phyloP scores from a whole-genome alignment of 257 asterid species.

The Rhazya stricta region DNA sequence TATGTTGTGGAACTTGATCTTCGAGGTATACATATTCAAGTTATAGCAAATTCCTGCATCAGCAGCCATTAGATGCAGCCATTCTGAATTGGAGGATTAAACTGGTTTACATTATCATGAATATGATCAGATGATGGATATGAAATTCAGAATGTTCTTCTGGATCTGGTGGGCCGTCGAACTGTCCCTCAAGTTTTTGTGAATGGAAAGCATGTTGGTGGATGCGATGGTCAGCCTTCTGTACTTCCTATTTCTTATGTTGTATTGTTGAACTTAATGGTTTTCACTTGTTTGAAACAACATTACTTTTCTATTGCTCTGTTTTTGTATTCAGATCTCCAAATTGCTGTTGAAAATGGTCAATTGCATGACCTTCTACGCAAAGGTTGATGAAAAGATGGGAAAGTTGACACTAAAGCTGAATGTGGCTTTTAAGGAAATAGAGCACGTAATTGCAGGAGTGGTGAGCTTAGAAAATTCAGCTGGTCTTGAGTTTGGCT shows the following conservation, averaged over 20 bases:
- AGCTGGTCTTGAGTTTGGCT: conserved; percentile 1
- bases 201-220: conserved; percentile 94
- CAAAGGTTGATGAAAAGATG: conserved; percentile 20
- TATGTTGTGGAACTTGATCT: conserved; percentile 96
- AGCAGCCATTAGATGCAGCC: neutral
- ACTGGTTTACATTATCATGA: conserved; percentile 13
- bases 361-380: conserved; percentile 32
- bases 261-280: neutral
- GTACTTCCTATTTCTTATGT: conserved; percentile 9
- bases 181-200: conserved; percentile 96
- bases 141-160: conserved; percentile 68
- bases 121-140: conserved; percentile 65
- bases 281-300: conserved; percentile 1
- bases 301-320: neutral
- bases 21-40: conserved; percentile 46
- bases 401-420: conserved; percentile 4
- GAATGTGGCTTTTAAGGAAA: neutral
- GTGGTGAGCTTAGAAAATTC: neutral
- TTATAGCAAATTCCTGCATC: neutral
- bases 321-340: conserved; percentile 33
- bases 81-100: conserved; percentile 2
- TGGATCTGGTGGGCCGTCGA: conserved; percentile 72
- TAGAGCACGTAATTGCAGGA: neutral
- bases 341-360: conserved; percentile 32
- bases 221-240: conserved; percentile 66